A percentile compares a stretch with the other conserved stretches of the same genome.
Evolutionary conservation across 1,284 basidiomycete species (phyloP).

Genomic region (Stygiomarasmius scandens): DNA sequence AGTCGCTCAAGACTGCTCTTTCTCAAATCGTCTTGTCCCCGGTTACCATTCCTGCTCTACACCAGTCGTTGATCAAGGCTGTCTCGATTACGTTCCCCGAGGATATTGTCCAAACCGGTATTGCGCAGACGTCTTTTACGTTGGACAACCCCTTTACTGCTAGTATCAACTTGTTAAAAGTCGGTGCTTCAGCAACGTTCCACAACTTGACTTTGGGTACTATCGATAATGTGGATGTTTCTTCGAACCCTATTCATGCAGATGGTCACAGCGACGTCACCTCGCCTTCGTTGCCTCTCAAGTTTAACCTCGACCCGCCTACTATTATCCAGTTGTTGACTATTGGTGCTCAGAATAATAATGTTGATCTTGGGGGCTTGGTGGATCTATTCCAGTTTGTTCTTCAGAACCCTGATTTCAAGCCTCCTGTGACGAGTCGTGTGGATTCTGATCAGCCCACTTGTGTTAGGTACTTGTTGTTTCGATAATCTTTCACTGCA

Average conservation of each 20-base stretch:
- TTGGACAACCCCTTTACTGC: slow-evolving; percentile 79
- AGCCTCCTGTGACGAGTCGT: slow-evolving; percentile 44
- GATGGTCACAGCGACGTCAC: slow-evolving; percentile 63
- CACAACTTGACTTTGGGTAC: slow-evolving; percentile 55
- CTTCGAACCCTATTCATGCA: slow-evolving; percentile 60
- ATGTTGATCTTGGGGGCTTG: slow-evolving; percentile 68
- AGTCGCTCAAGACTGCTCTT: slow-evolving; percentile 67
- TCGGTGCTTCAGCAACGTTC: slow-evolving; percentile 62
- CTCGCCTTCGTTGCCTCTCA: slow-evolving; percentile 62
- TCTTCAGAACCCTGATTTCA: slow-evolving; percentile 50
- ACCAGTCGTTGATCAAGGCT: slow-evolving; percentile 63
- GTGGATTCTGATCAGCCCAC: slow-evolving; percentile 56
- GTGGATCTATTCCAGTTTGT: slow-evolving; percentile 61
- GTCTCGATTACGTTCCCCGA: slow-evolving; percentile 59
- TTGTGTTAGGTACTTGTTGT: slow-evolving; percentile 51
- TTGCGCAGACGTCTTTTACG: slow-evolving; percentile 57
- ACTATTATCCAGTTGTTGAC: slow-evolving; percentile 64
- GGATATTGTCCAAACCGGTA: slow-evolving; percentile 59
- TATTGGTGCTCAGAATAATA: slow-evolving; percentile 54
- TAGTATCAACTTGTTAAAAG: slow-evolving; percentile 64
- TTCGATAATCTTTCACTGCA: neutral
- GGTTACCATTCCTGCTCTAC: slow-evolving; percentile 69
- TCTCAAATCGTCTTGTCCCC: slow-evolving; percentile 63
- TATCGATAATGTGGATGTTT: slow-evolving; percentile 58
- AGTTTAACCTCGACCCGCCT: slow-evolving; percentile 67